phyloP scores from a whole-genome alignment of 2,329 filamentous ascomycete species.

The Fusarium abutilonis region DNA sequence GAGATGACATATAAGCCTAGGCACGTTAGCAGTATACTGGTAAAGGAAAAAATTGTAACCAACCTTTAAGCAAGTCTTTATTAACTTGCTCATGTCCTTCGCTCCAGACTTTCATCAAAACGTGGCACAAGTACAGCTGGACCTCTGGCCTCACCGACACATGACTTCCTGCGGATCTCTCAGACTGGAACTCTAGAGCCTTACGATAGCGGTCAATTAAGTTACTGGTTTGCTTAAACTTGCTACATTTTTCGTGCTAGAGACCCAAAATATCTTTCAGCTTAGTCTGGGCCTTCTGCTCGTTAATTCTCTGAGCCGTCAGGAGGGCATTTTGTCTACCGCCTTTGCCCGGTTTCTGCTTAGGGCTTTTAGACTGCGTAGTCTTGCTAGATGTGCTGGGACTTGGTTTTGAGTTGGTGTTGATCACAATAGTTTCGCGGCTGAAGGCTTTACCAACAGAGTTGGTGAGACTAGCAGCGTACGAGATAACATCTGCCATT shows the following conservation, averaged over 20 bases:
- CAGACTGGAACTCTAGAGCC: conserved; percentile 57
- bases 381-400: background rate
- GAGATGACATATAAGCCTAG: conserved; percentile 40
- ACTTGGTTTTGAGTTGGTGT: background rate
- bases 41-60: background rate
- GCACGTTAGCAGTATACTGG: background rate
- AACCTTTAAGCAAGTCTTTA: conserved; percentile 3
- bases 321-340: conserved; percentile 53
- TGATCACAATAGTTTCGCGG: conserved; percentile 69
- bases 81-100: background rate
- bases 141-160: conserved; percentile 1
- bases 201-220: conserved; percentile 59
- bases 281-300: conserved; percentile 48
- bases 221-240: conserved; percentile 58
- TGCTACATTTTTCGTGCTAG: conserved; percentile 57
- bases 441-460: conserved; percentile 69
- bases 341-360: conserved; percentile 41
- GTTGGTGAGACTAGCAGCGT: conserved; percentile 76
- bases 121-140: conserved; percentile 11
- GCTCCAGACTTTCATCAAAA: conserved; percentile 6
- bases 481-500: conserved; percentile 73
- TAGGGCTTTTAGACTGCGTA: conserved; percentile 12
- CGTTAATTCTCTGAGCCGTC: conserved; percentile 49
- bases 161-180: background rate
- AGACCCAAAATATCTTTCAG: conserved; percentile 49